Percentiles rank a stretch among this genome's conserved stretches.
Evolutionary conservation across 495 filamentous ascomycete genomes (phyloP).

Genomic region (Penicillium alfredii): DNA sequence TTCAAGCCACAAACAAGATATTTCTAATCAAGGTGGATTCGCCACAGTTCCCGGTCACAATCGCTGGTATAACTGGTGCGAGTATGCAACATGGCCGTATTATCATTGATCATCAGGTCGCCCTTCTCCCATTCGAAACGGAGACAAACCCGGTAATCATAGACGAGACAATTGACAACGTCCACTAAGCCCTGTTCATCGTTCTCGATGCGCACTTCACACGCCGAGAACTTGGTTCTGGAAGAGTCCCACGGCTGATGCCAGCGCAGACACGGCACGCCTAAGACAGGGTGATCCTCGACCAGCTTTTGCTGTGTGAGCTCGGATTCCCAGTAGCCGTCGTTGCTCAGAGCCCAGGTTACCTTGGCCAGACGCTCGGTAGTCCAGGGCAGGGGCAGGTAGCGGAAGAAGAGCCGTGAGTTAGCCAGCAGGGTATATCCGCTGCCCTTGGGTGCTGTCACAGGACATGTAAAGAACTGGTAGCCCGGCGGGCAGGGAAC

Average conservation of each 20-base stretch:
- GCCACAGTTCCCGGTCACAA: conserved; percentile 45
- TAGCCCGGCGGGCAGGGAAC: conserved; percentile 33
- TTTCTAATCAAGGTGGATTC: conserved; percentile 40
- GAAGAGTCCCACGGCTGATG: conserved; percentile 49
- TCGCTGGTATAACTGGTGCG: conserved; percentile 39
- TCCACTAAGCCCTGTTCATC: conserved; percentile 19
- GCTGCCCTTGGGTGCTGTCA: conserved; percentile 39
- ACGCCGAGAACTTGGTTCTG: conserved; percentile 45
- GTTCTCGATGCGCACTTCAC: conserved; percentile 42
- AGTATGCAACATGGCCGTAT: conserved; percentile 47
- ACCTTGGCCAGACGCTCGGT: conserved; percentile 31
- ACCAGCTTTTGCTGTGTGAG: conserved; percentile 42
- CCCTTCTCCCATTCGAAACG: conserved; percentile 46
- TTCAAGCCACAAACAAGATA: background rate
- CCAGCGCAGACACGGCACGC: conserved; percentile 44
- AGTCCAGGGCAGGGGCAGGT: conserved; percentile 38
- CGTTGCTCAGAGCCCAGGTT: conserved; percentile 39
- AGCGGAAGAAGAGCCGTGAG: conserved; percentile 45
- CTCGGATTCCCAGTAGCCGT: conserved; percentile 35
- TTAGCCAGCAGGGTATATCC: conserved; percentile 49
- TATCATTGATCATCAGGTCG: conserved; percentile 51
- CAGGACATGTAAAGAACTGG: conserved; percentile 48
- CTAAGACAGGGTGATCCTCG: conserved; percentile 38
- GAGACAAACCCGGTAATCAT: conserved; percentile 47
- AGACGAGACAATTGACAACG: conserved; percentile 34